Percentiles rank a stretch among this genome's conserved stretches.
Evolutionary conservation across 345 rosid species (phyloP).

Genomic region (Melaleuca alternifolia): DNA sequence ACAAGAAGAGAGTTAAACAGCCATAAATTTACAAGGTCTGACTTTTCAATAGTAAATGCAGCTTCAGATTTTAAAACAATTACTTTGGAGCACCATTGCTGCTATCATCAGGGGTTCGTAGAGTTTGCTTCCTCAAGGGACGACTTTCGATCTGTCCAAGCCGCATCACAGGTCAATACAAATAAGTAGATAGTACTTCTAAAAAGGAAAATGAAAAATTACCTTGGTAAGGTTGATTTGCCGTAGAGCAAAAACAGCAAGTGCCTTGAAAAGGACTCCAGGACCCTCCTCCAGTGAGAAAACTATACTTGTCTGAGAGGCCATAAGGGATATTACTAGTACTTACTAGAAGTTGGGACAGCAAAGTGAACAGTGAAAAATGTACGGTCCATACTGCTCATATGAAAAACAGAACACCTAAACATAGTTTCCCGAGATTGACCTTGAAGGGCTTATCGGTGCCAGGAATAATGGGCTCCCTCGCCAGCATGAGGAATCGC

Average conservation of each 20-base stretch:
- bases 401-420: background rate
- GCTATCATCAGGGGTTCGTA: constrained; percentile 52
- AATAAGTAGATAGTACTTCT: background rate
- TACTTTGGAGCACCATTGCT: constrained; percentile 43
- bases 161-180: background rate
- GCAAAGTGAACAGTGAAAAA: background rate
- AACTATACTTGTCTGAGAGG: constrained; percentile 78
- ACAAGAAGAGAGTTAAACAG: background rate
- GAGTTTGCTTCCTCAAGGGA: constrained; percentile 59
- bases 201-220: background rate
- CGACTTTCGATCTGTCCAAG: constrained; percentile 86
- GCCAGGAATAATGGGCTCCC: constrained; percentile 97
- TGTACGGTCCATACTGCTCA: background rate
- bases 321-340: constrained; percentile 1
- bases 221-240: constrained; percentile 91
- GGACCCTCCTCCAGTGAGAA: constrained; percentile 98
- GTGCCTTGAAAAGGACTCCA: constrained; percentile 95
- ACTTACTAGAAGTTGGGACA: background rate
- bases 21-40: background rate
- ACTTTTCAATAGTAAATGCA: background rate
- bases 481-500: constrained; percentile 91
- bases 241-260: constrained; percentile 91
- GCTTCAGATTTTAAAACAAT: background rate
- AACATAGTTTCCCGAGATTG: background rate
- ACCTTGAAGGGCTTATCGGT: constrained; percentile 86